These are phyloP conservation scores for Trichoderma breve DNA, from an alignment of 2,329 filamentous ascomycete genomes.

Conservation along the genomic window DNA sequence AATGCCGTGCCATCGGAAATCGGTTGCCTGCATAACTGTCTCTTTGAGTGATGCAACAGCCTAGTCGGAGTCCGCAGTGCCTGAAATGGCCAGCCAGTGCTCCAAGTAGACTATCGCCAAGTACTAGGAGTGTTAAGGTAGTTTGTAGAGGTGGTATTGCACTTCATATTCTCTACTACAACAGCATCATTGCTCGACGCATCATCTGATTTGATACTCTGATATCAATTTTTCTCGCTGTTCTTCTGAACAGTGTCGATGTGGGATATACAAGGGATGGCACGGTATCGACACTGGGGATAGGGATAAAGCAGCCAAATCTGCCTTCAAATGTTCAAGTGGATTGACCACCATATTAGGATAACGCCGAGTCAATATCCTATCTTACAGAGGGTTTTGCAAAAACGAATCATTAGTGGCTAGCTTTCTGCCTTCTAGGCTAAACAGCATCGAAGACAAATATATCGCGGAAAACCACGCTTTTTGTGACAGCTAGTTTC, in stretches of 20 bases:
- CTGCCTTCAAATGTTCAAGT: not conserved
- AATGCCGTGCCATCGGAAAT: not conserved
- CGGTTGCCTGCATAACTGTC: not conserved
- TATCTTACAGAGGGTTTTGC: not conserved
- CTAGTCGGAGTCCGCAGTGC: not conserved
- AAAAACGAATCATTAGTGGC: not conserved
- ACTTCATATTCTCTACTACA: not conserved
- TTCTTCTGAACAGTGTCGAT: not conserved
- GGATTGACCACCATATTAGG: not conserved
- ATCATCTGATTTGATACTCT: not conserved
- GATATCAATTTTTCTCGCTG: not conserved
- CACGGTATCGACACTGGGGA: not conserved
- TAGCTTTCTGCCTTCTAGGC: not conserved
- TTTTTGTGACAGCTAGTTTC: not conserved
- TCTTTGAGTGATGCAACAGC: not conserved
- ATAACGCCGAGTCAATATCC: not conserved
- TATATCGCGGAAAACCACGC: not conserved
- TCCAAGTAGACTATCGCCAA: not conserved
- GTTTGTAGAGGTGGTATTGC: not conserved
- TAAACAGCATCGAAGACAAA: not conserved
- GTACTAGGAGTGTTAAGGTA: not conserved
- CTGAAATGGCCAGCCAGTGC: not conserved
- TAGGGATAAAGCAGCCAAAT: not conserved
- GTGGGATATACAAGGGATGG: not conserved
- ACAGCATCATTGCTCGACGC: not conserved